Evolutionary conservation across 2,329 filamentous ascomycete genomes (phyloP), one percentile per base, ranked within the genome.

Genomic region (Fonsecaea nubica): DNA sequence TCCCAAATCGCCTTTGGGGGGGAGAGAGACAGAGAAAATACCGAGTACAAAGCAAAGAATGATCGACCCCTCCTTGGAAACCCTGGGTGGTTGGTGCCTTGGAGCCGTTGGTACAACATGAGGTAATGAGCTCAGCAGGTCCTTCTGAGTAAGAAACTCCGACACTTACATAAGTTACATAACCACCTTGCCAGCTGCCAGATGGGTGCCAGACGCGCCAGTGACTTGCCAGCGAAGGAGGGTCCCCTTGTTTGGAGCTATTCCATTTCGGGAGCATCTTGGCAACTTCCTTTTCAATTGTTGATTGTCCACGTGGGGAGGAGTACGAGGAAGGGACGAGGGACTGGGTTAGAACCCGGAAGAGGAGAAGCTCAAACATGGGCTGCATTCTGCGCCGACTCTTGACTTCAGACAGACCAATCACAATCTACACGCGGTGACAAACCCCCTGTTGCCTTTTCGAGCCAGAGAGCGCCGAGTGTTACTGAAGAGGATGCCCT

Each of bases 81-180:
- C 25, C 25, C 25, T 25, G 2, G 25, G 25, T 25, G 25, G 25
- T 25, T 25, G 25, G 25, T 25, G 25, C 25, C 25, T 25, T 25
- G 25, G 25, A 25, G 25, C 25, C 25, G 25, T 32, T 13, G 50
- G 30, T 55, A 33, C 52, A 33, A 33, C 15, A 7, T 33, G 35
- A 58, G 30, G 36, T n/a, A 58, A 55, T 62, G 59, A 62, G 25
- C 50, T 62, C 42, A 62, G 59, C 59, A 53, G 59, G 21, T 56
- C 25, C 21, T 25, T 48, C 38, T 63, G 61, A 63, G 54, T 63
- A 58, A 63, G 53, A 58, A 30, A 5, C 30, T 52, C 32, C 25
- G 53, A n/a, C 30, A 25, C 50, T 63, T 63, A 63, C 61, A 63
- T 63, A 63, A 63, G 57, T 30, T 32, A 50, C 57, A 59, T 38